Evolutionary conservation across 2,329 filamentous ascomycete species (phyloP), one percentile per base, ranked within the genome.

Genomic region (Fusarium brachygibbosum): DNA sequence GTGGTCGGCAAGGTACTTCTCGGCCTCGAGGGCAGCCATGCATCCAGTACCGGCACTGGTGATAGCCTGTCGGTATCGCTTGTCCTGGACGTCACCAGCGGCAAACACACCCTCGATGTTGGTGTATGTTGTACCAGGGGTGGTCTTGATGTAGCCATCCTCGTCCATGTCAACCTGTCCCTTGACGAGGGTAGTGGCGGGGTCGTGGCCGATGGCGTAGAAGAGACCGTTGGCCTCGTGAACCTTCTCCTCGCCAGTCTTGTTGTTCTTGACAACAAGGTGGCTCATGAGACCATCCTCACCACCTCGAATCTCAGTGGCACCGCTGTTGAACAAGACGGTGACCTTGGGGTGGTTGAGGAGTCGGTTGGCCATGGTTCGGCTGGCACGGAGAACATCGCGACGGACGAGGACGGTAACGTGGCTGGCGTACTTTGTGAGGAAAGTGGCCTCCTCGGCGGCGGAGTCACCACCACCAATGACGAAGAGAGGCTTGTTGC

Each of bases 381-480:
- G 93, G 82, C 90, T 93, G 44, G 96, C 96, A 63, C 96, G 89
- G 70, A 99, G 87, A 79, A 91, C 88, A 78, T 97, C 94, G 76
- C 88, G 91, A 71, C 96, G 90, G 61, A 99, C 97, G 35, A 99
- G 87, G 8, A 99, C 96, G 21, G 93, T 97, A 66, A 99, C 95
- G 80, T 96, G 93, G 82, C 90, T 93, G 69, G 92, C 96, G 84
- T 98, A 99, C 86, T 98, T 99, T 67, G 96, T 97, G 74, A 99
- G 84, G 85, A 98, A 99, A 75, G 97, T 91, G 58, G 94, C 94
- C 87, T 99, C 96, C 83, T 99, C 97, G 29, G 97, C 96, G 19
- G 96, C 96, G 17, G 93, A 97, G 83, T 99, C 96, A 76, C 96
- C 96, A 69, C 96, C 97, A 69, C 96, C 96, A 70, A 99, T 98